Conservation (phyloP, 2,329 filamentous ascomycete species). For the Myriosclerotinia curreyana region DNA sequence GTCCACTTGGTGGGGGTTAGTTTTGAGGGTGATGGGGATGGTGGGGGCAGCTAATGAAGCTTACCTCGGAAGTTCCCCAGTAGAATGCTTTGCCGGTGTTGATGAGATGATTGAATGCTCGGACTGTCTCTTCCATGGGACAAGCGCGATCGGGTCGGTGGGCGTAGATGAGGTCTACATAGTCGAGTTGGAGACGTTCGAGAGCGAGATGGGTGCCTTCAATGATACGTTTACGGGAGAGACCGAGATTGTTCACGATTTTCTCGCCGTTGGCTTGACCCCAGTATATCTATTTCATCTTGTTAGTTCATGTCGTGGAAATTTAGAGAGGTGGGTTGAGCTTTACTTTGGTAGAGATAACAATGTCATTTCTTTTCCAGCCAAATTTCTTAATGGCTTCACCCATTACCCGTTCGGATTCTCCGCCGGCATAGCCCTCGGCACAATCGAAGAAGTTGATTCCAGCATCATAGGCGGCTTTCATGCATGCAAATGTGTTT, state of each 20-base stretch:
- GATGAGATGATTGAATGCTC: conserved; percentile 69
- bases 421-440: conserved; percentile 52
- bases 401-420: conserved; percentile 55
- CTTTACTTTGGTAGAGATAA: conserved; percentile 53
- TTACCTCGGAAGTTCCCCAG: conserved; percentile 69
- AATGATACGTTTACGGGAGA: conserved; percentile 67
- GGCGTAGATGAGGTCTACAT: conserved; percentile 67
- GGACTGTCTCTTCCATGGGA: conserved; percentile 68
- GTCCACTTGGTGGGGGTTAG: conserved; percentile 67
- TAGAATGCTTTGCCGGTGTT: conserved; percentile 65
- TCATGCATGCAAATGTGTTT: conserved; percentile 58
- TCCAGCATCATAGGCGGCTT: conserved; percentile 55
- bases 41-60: conserved; percentile 44
- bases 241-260: conserved; percentile 62
- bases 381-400: conserved; percentile 54
- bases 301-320: conserved; percentile 1
- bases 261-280: conserved; percentile 58
- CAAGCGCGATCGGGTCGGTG: conserved; percentile 66
- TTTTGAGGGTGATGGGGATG: conserved; percentile 60
- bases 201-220: conserved; percentile 62
- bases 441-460: conserved; percentile 59
- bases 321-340: background rate
- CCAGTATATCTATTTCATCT: conserved; percentile 56
- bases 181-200: conserved; percentile 51
- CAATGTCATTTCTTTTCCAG: conserved; percentile 56